Evolutionary conservation across 805 yeast species (phyloP).

Genomic region (Clavispora phyllophila): DNA sequence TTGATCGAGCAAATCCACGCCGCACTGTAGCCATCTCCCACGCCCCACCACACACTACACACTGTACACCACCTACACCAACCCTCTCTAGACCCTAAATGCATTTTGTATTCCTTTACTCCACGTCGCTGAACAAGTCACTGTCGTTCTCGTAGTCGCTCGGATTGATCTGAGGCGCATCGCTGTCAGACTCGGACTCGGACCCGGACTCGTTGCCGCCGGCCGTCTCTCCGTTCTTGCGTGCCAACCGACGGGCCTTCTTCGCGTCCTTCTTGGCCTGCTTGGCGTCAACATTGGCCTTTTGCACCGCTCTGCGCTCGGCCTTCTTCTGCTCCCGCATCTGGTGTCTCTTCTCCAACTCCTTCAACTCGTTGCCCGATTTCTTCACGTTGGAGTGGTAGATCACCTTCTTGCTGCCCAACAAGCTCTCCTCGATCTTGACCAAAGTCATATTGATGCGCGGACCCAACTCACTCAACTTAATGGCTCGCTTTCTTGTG

Average conservation of each 20-base stretch:
- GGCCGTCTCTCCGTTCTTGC: slow-evolving; percentile 33
- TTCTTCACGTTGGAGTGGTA: slow-evolving; percentile 73
- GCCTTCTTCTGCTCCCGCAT: slow-evolving; percentile 57
- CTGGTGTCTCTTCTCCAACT: slow-evolving; percentile 64
- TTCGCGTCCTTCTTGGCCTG: slow-evolving; percentile 68
- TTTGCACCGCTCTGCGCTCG: slow-evolving; percentile 71
- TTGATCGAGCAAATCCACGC: neutral
- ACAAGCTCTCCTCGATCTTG: slow-evolving; percentile 84
- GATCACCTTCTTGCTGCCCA: slow-evolving; percentile 82
- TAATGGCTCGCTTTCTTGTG: slow-evolving; percentile 74
- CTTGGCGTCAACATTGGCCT: slow-evolving; percentile 71
- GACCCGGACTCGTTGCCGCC: slow-evolving; percentile 19
- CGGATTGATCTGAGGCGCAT: slow-evolving; percentile 34
- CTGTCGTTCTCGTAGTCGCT: slow-evolving; percentile 48
- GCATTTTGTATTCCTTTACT: slow-evolving; percentile 9
- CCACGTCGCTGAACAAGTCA: slow-evolving; percentile 40
- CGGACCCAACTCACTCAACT: slow-evolving; percentile 90
- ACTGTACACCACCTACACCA: no score
- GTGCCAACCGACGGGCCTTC: slow-evolving; percentile 59
- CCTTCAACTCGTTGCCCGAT: slow-evolving; percentile 52
- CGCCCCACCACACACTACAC: no score
- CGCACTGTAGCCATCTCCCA: no score
- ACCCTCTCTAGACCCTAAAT: neutral
- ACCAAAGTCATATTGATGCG: slow-evolving; percentile 68
- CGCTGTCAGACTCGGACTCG: slow-evolving; percentile 14